Base-by-base conservation (phyloP, 164 flowering plant species). In the Magnolia officinalis region DNA sequence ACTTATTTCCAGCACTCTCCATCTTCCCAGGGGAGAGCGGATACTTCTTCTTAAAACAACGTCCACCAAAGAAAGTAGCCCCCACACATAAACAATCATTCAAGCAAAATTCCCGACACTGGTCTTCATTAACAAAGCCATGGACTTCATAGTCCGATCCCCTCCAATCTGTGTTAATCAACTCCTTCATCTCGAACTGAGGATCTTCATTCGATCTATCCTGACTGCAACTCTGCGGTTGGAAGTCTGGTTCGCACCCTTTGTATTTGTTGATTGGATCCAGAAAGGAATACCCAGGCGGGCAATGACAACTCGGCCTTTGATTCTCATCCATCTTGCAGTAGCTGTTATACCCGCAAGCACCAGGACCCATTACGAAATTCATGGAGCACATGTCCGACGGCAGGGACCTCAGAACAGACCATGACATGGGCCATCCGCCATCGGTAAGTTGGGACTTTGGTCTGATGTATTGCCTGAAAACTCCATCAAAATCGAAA, bases 291-390 rank as follows among this genome's bases (percentile, higher is more conserved):
- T 74, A 81, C 65, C 84, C 79, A 0, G 63, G 58, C 29, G 92
- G 87, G 72, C 90, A 89, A 2, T 70, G 24, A 66, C 92, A 87
- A 8, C 0, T 49, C 10, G 86, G 79, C 50, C 84, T 74, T n/a
- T 59, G 63, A 37, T 81, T 77, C 6, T 75, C 75, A 52, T 74
- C 77, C 21, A 82, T 66, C 10, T 10, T 82, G 73, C 92, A 89
- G 66, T 83, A 82, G 77, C 85, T 85, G 64, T 87, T 86, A 73
- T 69, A 83, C n/a, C 89, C 90, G 71, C 92, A 89, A 72, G 78
- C 80, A 8, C 88, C 89, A 1, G 18, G 18, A 18, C 83, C 86
- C 8, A 50, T 5, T 2, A 37, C 14, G 7, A 19, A 1, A 52
- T 19, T 19, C 2, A 11, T 50, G 2, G 66, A 52, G 59, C 75